Conservation (phyloP, 345 rosid species). For the Bretschneidera sinensis region DNA sequence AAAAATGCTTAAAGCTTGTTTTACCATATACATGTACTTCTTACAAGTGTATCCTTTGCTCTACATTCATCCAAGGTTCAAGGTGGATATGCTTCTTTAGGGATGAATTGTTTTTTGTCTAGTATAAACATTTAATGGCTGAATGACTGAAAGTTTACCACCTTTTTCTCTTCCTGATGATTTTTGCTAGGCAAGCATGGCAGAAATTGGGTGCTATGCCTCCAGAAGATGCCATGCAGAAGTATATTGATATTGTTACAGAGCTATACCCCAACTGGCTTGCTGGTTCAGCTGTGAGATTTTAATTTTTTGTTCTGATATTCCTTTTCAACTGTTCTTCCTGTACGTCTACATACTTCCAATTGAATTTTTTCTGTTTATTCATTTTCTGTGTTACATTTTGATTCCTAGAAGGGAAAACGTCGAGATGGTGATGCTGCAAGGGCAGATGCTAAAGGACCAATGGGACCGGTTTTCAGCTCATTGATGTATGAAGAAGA, state of each 20-base stretch:
- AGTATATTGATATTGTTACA: slow-evolving; percentile 74
- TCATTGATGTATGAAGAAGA: slow-evolving; percentile 70
- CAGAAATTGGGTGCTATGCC: slow-evolving; percentile 95
- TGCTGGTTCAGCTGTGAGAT: slow-evolving; percentile 55
- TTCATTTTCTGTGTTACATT: slow-evolving; percentile 9
- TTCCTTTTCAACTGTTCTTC: slow-evolving; percentile 3
- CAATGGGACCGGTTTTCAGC: slow-evolving; percentile 95
- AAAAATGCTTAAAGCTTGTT: no score
- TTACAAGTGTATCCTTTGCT: no score
- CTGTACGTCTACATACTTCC: slow-evolving; percentile 3
- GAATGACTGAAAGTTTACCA: neutral
- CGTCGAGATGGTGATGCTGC: slow-evolving; percentile 36
- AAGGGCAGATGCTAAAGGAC: slow-evolving; percentile 44
- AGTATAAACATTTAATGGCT: neutral
- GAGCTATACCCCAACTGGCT: slow-evolving; percentile 81
- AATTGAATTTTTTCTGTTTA: slow-evolving; percentile 2
- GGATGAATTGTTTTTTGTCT: neutral
- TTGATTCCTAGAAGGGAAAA: slow-evolving; percentile 41
- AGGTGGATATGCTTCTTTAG: neutral
- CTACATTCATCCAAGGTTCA: neutral
- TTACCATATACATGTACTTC: no score
- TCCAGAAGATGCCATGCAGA: slow-evolving; percentile 94
- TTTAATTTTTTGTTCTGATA: slow-evolving; percentile 7
- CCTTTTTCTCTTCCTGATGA: neutral
- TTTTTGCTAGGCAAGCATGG: slow-evolving; percentile 83